Conservation (phyloP, 2,329 filamentous ascomycete species). For the Calonectria pauciramosa region DNA sequence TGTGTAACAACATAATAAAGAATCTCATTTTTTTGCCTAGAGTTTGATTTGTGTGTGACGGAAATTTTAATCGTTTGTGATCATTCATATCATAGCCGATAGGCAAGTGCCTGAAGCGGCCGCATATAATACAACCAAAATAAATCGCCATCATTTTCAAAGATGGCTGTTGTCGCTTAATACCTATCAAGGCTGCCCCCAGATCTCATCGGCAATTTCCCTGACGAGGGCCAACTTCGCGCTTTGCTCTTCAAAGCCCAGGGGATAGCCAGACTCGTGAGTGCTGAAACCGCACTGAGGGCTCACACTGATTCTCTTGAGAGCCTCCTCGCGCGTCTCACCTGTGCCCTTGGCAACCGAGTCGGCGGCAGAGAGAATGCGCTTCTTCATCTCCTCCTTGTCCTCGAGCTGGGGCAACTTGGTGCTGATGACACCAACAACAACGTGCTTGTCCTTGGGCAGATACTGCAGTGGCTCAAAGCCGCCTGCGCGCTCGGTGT, state of each 20-base stretch:
- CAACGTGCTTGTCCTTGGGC: conserved; percentile 73
- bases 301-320: conserved; percentile 77
- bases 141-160: not conserved
- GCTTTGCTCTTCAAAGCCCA: conserved; percentile 79
- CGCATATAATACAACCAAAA: not conserved
- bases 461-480: conserved; percentile 75
- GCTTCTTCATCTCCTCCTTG: conserved; percentile 72
- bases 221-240: conserved; percentile 80
- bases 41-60: not conserved
- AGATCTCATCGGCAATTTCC: conserved; percentile 80
- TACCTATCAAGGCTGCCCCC: conserved; percentile 59
- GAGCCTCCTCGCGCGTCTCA: conserved; percentile 74
- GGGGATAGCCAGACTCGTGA: conserved; percentile 79
- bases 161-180: no score
- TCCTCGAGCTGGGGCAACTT: conserved; percentile 74
- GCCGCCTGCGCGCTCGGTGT: conserved; percentile 73
- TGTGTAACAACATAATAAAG: not conserved
- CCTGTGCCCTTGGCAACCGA: conserved; percentile 78
- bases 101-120: not conserved
- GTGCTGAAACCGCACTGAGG: conserved; percentile 83
- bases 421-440: conserved; percentile 74
- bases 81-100: not conserved
- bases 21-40: not conserved
- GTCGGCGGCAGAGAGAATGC: conserved; percentile 72
- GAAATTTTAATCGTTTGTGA: not conserved